phyloP scores from a whole-genome alignment of 768 basidiomycete species.

The Auricularia cornea region DNA sequence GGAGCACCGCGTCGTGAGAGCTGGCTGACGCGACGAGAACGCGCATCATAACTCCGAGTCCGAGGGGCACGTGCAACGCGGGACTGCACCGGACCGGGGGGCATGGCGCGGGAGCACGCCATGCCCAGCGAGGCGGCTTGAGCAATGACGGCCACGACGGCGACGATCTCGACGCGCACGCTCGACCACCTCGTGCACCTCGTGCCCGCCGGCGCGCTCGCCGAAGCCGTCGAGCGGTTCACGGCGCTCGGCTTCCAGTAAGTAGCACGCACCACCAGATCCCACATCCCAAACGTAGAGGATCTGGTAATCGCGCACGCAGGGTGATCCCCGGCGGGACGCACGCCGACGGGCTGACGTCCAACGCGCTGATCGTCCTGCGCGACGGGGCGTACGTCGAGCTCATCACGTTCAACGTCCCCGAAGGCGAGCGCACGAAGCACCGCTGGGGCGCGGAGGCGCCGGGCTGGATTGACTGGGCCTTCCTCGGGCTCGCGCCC shows the following conservation, averaged over 20 bases:
- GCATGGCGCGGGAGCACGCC: neutral
- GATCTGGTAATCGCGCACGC: too few species aligned
- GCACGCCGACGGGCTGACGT: slow-evolving; percentile 54
- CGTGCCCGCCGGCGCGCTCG: slow-evolving; percentile 53
- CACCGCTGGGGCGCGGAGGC: slow-evolving; percentile 46
- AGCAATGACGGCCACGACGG: too few species aligned
- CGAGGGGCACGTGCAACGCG: too few species aligned
- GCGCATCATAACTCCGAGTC: too few species aligned
- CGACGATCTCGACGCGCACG: slow-evolving; percentile 24
- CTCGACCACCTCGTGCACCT: slow-evolving; percentile 68
- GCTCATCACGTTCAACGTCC: slow-evolving; percentile 57
- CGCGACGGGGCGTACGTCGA: slow-evolving; percentile 58
- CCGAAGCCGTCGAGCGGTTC: slow-evolving; percentile 43
- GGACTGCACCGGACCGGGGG: too few species aligned
- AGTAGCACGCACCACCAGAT: slow-evolving; percentile 14
- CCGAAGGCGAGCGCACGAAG: slow-evolving; percentile 34
- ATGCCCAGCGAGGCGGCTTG: neutral
- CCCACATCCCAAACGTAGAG: neutral
- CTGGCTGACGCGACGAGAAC: too few species aligned
- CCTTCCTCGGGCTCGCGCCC: slow-evolving; percentile 42
- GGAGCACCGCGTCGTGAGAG: too few species aligned
- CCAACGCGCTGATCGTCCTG: slow-evolving; percentile 57
- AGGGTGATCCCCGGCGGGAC: slow-evolving; percentile 63
- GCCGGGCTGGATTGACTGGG: slow-evolving; percentile 63
- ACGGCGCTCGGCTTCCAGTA: slow-evolving; percentile 62